Evolutionary conservation across 805 yeast genomes (phyloP), one percentile per base, ranked within the genome.

Genomic region (Saccharomyces eubayanus): DNA sequence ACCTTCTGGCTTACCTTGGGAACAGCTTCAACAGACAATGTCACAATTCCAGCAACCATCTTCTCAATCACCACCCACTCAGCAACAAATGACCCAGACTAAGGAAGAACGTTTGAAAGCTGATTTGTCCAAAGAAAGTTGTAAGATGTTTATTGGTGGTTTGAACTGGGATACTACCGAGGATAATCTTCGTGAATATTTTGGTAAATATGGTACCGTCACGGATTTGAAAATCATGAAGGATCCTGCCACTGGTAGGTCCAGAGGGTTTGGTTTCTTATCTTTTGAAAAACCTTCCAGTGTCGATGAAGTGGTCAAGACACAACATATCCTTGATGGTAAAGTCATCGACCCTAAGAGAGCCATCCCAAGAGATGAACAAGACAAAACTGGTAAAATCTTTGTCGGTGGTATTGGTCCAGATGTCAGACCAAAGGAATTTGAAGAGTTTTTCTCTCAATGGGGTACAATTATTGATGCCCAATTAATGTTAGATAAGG

Each of bases 131-230:
- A 80, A 83, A 60, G 96, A 88, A 64, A 84, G 83, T 58, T 95
- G 96, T 54, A 90, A 90, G 68, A 89, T 90, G 96, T 90, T 90
- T 65, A 82, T 89, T 69, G 99, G 99, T 59, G 99, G 99, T 51
- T 81, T 92, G 63, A 94, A 92, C 66, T 92, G 98, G 98, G 98
- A 92, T 67, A 92, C 99, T 12, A 85, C 92, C 9, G 98, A 94
- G 66, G 96, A 90, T 58, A 82, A 86, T 31, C 74, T 92, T 71
- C 82, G 78, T 60, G 84, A 83, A 52, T 92, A 92, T 70, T 92
- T 92, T 69, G 76, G 84, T 51, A 85, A 91, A 69, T 92, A 81
- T 68, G 99, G 99, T 62, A 92, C 87, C 59, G 92, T 92, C 52
- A 69, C 81, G 41, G 97, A 92, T 59, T 82, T 88, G 64, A 89